Evolutionary conservation across 352 stramenopile species (phyloP).

Genomic region (Peronosclerospora sorghi): DNA sequence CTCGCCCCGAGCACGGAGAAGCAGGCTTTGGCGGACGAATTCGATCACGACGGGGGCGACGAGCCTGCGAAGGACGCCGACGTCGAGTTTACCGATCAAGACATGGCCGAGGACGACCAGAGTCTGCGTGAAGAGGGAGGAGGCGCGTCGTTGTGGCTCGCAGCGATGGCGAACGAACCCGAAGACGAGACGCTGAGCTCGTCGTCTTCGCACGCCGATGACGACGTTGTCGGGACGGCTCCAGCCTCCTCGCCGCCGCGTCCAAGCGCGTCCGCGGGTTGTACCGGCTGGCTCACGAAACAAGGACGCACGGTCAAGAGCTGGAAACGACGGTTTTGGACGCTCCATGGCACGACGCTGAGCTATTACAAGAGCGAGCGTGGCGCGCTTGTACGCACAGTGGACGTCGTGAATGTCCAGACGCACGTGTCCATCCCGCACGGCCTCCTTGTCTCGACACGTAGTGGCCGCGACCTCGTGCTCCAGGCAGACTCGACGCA

Average conservation of each 20-base stretch:
- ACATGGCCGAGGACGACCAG: slow-evolving; percentile 21
- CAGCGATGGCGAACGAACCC: slow-evolving; percentile 38
- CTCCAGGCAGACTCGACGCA: slow-evolving; percentile 51
- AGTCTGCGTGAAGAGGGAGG: slow-evolving; percentile 14
- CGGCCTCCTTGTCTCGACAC: slow-evolving; percentile 35
- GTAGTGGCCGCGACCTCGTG: slow-evolving; percentile 34
- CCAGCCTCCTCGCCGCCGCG: slow-evolving; percentile 1
- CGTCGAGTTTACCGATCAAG: slow-evolving; percentile 21
- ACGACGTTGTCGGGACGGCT: slow-evolving; percentile 7
- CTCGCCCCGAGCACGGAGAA: slow-evolving; percentile 29
- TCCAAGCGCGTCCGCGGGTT: slow-evolving; percentile 18
- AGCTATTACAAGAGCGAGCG: slow-evolving; percentile 71
- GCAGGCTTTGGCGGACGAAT: slow-evolving; percentile 39
- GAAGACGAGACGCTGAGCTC: slow-evolving; percentile 16
- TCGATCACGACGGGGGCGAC: slow-evolving; percentile 31
- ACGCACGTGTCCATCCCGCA: slow-evolving; percentile 25
- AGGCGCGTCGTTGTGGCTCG: slow-evolving; percentile 38
- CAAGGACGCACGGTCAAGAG: slow-evolving; percentile 51
- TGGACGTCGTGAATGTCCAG: slow-evolving; percentile 27
- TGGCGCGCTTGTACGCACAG: slow-evolving; percentile 36
- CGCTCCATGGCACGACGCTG: slow-evolving; percentile 49
- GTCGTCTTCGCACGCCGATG: slow-evolving; percentile 9
- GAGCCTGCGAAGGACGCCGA: slow-evolving; percentile 20
- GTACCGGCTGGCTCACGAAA: slow-evolving; percentile 62
- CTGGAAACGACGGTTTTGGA: slow-evolving; percentile 73